Percentiles rank a stretch among this genome's conserved stretches.
These are phyloP conservation scores for Aspergillus unguis DNA, from an alignment of 2,329 filamentous ascomycete genomes.

Conservation along the genomic window DNA sequence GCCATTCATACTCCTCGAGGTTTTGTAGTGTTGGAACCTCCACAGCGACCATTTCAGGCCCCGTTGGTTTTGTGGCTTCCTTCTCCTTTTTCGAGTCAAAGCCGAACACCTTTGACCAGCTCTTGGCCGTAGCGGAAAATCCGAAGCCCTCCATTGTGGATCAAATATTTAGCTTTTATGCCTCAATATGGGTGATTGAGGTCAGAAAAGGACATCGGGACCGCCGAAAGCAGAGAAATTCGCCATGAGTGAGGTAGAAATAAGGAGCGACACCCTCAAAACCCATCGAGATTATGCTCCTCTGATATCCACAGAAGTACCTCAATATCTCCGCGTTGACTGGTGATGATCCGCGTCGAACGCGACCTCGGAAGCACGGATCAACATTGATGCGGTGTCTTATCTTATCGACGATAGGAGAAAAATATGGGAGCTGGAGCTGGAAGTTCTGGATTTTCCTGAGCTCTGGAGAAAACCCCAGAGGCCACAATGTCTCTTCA, in stretches of 20 bases:
- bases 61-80: not conserved
- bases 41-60: slow-evolving; percentile 21
- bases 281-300: not conserved
- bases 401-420: slow-evolving; percentile 22
- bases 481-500: slow-evolving; percentile 6
- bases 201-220: too few relatives aligned
- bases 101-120: not conserved
- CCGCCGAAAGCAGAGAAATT: too few relatives aligned
- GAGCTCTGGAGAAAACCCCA: not conserved
- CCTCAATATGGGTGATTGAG: too few relatives aligned
- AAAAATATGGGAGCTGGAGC: slow-evolving; percentile 2
- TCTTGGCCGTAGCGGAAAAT: not conserved
- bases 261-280: slow-evolving; percentile 1
- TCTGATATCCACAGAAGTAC: too few relatives aligned
- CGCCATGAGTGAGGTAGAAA: slow-evolving; percentile 8
- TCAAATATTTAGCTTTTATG: not conserved
- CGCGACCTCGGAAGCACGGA: slow-evolving; percentile 8
- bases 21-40: slow-evolving; percentile 31
- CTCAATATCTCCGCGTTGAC: slow-evolving; percentile 12
- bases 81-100: not conserved
- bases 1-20: slow-evolving; percentile 35
- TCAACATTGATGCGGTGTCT: slow-evolving; percentile 7
- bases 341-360: slow-evolving; percentile 4
- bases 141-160: not conserved
- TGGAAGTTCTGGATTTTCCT: not conserved